Conservation (phyloP, 768 basidiomycete species). For the Cantharellus cinnabarinus region DNA sequence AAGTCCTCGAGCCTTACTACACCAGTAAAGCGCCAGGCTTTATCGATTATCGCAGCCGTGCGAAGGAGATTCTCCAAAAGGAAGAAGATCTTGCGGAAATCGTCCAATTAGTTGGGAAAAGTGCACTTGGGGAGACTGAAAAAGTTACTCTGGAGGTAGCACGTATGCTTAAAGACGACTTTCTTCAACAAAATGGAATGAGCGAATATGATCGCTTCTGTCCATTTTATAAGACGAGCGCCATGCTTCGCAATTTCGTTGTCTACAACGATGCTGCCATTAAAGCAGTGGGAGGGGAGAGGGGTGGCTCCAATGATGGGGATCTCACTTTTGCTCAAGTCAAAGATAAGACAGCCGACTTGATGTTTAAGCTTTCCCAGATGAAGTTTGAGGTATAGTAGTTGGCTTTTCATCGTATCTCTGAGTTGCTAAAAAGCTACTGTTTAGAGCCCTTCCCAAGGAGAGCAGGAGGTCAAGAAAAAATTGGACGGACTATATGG, state of each 20-base stretch:
- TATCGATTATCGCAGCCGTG: constrained; percentile 73
- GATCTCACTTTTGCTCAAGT: constrained; percentile 54
- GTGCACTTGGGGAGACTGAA: constrained; percentile 87
- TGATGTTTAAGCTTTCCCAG: constrained; percentile 95
- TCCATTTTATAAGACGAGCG: constrained; percentile 97
- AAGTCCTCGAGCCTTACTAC: constrained; percentile 85
- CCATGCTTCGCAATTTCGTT: constrained; percentile 89
- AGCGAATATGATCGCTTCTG: constrained; percentile 94
- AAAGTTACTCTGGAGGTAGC: constrained; percentile 98
- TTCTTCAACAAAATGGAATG: constrained; percentile 96
- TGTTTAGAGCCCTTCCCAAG: constrained; percentile 69
- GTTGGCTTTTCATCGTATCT: not conserved
- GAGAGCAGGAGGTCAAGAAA: constrained; percentile 60
- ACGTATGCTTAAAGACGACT: constrained; percentile 92
- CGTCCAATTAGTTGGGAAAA: constrained; percentile 98
- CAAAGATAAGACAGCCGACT: constrained; percentile 65
- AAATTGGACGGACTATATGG: constrained; percentile 61
- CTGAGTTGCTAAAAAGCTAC: not conserved
- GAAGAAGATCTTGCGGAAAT: constrained; percentile 98
- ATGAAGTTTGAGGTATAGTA: constrained; percentile 92
- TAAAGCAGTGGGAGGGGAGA: constrained; percentile 63
- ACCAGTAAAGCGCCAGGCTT: constrained; percentile 71
- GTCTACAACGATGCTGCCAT: constrained; percentile 82
- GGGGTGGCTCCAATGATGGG: constrained; percentile 20
- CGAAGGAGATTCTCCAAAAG: constrained; percentile 95